Evolutionary conservation across 1,139 yeast species (phyloP).

Genomic region (Pichia sp.): DNA sequence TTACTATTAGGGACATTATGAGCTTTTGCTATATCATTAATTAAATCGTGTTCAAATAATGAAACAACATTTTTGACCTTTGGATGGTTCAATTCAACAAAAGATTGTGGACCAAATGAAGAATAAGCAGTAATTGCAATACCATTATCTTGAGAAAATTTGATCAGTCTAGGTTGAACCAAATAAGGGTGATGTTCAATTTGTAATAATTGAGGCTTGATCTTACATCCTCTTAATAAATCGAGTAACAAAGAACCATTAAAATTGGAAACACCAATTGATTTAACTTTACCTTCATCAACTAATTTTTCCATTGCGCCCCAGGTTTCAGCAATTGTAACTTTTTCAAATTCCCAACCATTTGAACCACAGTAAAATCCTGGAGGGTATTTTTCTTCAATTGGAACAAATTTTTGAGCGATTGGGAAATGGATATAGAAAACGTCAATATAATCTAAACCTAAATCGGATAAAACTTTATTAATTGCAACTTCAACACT

Average conservation of each 20-base stretch:
- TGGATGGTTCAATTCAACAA: constrained; percentile 52
- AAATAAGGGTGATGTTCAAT: constrained; percentile 92
- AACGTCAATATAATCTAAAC: constrained; percentile 64
- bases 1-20: constrained; percentile 53
- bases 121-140: constrained; percentile 80
- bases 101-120: constrained; percentile 76
- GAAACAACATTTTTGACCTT: constrained; percentile 48
- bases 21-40: constrained; percentile 47
- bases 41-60: constrained; percentile 48
- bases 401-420: constrained; percentile 65
- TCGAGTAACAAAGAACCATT: constrained; percentile 70
- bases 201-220: constrained; percentile 76
- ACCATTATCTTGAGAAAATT: constrained; percentile 53
- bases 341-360: constrained; percentile 54
- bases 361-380: constrained; percentile 60
- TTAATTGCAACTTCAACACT: constrained; percentile 53
- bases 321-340: constrained; percentile 76
- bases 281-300: constrained; percentile 57
- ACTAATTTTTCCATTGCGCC: constrained; percentile 64
- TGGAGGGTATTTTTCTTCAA: constrained; percentile 72
- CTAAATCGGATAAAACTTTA: constrained; percentile 57
- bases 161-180: constrained; percentile 63
- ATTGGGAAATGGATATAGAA: constrained; percentile 79
- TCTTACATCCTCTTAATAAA: constrained; percentile 60
- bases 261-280: constrained; percentile 84